These are phyloP conservation scores for Stachybotrys elegans DNA, from an alignment of 2,329 filamentous ascomycete species.

Conservation along the genomic window DNA sequence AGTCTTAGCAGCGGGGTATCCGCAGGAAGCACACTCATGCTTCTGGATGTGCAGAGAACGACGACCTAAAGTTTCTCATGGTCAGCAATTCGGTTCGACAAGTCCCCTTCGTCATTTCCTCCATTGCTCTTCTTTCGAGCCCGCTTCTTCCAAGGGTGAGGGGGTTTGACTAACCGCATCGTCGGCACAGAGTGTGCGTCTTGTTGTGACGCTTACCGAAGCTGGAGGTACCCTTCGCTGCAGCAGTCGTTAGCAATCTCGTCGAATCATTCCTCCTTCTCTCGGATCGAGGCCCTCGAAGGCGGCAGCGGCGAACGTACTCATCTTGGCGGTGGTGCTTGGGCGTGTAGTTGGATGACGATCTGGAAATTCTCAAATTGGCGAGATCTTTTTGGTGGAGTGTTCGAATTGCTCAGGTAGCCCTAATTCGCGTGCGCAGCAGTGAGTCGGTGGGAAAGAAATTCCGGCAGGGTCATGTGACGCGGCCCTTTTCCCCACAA, in stretches of 20 bases:
- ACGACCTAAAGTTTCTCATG: constrained; percentile 56
- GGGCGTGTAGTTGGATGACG: constrained; percentile 33
- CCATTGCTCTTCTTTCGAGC: constrained; percentile 7
- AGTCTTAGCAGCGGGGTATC: constrained; percentile 95
- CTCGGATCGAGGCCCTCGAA: constrained; percentile 11
- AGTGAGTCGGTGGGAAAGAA: constrained; percentile 15
- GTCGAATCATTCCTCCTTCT: constrained; percentile 9
- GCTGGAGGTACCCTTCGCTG: constrained; percentile 55
- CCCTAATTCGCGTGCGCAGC: constrained; percentile 27
- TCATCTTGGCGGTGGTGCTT: constrained; percentile 51
- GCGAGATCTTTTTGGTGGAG: constrained; percentile 31
- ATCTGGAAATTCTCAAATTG: constrained; percentile 29
- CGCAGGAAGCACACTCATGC: constrained; percentile 92
- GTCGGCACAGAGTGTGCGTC: constrained; percentile 97
- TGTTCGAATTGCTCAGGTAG: constrained; percentile 25
- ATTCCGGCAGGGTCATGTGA: constrained; percentile 24
- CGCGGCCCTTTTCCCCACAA: background rate
- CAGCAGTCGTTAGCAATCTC: constrained; percentile 22
- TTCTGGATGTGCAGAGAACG: constrained; percentile 99
- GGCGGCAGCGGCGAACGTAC: constrained; percentile 34
- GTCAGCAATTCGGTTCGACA: constrained; percentile 18
- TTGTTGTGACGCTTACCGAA: constrained; percentile 80
- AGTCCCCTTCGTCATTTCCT: constrained; percentile 7
- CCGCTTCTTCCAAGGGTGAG: constrained; percentile 2
- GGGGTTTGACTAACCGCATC: constrained; percentile 72